A percentile compares a stretch with the other conserved stretches of the same genome.
phyloP scores from a whole-genome alignment of 306 rosid species.

The Notholithocarpus densiflorus region DNA sequence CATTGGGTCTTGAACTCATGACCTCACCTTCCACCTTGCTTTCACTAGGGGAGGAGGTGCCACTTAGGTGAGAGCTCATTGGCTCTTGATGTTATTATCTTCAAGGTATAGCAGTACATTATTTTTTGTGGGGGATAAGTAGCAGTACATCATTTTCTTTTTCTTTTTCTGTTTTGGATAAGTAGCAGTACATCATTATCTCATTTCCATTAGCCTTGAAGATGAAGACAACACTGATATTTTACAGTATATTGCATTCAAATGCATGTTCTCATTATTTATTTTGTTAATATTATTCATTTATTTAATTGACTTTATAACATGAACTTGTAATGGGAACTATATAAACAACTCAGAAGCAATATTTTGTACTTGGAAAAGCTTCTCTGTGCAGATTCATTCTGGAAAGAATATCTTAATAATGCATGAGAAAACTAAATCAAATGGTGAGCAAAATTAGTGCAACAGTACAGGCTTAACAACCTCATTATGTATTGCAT shows the following conservation, averaged over 20 bases:
- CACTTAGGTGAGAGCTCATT: no score
- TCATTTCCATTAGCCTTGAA: not conserved
- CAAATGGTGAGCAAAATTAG: slow-evolving; percentile 6
- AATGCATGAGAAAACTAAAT: slow-evolving; percentile 1
- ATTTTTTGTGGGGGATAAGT: no score
- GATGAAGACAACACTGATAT: not conserved
- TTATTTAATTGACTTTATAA: not conserved
- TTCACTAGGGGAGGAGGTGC: no score
- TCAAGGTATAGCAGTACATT: not conserved
- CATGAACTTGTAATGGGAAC: not conserved
- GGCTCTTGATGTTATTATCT: not conserved
- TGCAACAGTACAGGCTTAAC: slow-evolving; percentile 18
- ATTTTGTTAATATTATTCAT: not conserved
- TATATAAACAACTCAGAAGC: not conserved
- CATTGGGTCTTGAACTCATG: no score
- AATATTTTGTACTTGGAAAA: not conserved
- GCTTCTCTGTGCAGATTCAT: not conserved
- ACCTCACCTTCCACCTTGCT: no score
- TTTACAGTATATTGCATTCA: slow-evolving; percentile 5
- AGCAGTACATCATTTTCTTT: no score
- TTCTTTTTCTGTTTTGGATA: no score
- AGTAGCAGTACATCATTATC: not conserved
- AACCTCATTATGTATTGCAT: slow-evolving; percentile 93
- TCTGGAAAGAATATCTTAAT: not conserved
- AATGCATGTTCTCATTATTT: not conserved